These are phyloP conservation scores for Diversispora epigaea DNA, from an alignment of 192 early-diverging fungal genomes.

Conservation along the genomic window DNA sequence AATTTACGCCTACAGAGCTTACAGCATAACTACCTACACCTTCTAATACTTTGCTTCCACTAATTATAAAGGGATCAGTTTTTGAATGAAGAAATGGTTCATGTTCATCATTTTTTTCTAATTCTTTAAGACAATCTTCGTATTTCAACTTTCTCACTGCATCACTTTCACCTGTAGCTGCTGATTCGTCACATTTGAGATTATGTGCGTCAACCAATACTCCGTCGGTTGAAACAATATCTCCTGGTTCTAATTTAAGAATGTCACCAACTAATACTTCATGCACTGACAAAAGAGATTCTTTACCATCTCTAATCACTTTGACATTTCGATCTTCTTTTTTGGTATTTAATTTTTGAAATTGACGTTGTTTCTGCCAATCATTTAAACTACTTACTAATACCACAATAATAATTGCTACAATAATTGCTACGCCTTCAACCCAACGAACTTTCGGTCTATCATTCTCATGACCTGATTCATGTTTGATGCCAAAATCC, in stretches of 20 bases:
- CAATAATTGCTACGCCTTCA: slow-evolving; percentile 81
- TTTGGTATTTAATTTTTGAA: slow-evolving; percentile 80
- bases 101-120: slow-evolving; percentile 39
- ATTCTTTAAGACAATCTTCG: slow-evolving; percentile 44
- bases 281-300: slow-evolving; percentile 67
- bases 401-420: slow-evolving; percentile 78
- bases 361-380: slow-evolving; percentile 85
- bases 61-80: slow-evolving; percentile 84
- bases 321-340: slow-evolving; percentile 81
- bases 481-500: slow-evolving; percentile 57
- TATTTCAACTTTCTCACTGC: slow-evolving; percentile 75
- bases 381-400: slow-evolving; percentile 78
- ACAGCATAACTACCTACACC: slow-evolving; percentile 86
- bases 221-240: slow-evolving; percentile 90
- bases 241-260: slow-evolving; percentile 83
- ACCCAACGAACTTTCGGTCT: slow-evolving; percentile 74
- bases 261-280: slow-evolving; percentile 92
- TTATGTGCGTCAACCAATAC: slow-evolving; percentile 80
- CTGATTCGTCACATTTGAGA: slow-evolving; percentile 86
- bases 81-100: slow-evolving; percentile 33
- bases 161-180: slow-evolving; percentile 94
- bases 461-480: slow-evolving; percentile 35
- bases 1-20: slow-evolving; percentile 81
- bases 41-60: slow-evolving; percentile 88
- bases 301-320: slow-evolving; percentile 64